These are phyloP conservation scores for Sporothrix dimorphospora DNA, from an alignment of 2,329 filamentous ascomycete species.

Conservation along the genomic window DNA sequence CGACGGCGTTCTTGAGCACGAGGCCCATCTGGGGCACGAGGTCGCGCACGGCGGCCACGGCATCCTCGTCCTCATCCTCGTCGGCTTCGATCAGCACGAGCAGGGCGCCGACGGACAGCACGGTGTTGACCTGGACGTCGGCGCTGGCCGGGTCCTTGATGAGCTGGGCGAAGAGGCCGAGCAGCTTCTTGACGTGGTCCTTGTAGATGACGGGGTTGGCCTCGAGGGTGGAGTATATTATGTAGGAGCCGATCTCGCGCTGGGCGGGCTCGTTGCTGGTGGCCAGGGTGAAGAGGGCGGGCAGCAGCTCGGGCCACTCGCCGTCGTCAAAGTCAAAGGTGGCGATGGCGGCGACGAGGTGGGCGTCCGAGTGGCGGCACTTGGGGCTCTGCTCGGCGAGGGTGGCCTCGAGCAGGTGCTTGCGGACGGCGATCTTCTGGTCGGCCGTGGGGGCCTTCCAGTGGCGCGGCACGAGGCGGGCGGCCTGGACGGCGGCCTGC, in stretches of 20 bases:
- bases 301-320: slow-evolving; percentile 81
- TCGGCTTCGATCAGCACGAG: slow-evolving; percentile 87
- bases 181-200: slow-evolving; percentile 77
- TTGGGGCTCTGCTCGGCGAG: slow-evolving; percentile 77
- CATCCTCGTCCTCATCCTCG: slow-evolving; percentile 78
- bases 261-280: slow-evolving; percentile 74
- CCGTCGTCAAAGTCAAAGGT: slow-evolving; percentile 84
- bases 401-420: slow-evolving; percentile 81
- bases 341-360: slow-evolving; percentile 85
- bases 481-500: slow-evolving; percentile 86
- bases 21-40: slow-evolving; percentile 86
- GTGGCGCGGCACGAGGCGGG: slow-evolving; percentile 81
- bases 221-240: slow-evolving; percentile 90
- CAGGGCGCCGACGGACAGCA: slow-evolving; percentile 85
- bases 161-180: slow-evolving; percentile 81
- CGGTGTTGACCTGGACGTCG: slow-evolving; percentile 92
- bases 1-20: slow-evolving; percentile 82
- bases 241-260: slow-evolving; percentile 89
- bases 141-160: slow-evolving; percentile 89
- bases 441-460: slow-evolving; percentile 74
- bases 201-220: slow-evolving; percentile 82
- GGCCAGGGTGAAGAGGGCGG: slow-evolving; percentile 77
- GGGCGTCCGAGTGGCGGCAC: slow-evolving; percentile 82
- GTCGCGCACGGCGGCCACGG: slow-evolving; percentile 74
- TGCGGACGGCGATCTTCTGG: slow-evolving; percentile 79